A percentile compares a stretch with the other conserved stretches of the same genome.
Conservation (phyloP, 805 yeast genomes). For the Saccharomycopsis fodiens region DNA sequence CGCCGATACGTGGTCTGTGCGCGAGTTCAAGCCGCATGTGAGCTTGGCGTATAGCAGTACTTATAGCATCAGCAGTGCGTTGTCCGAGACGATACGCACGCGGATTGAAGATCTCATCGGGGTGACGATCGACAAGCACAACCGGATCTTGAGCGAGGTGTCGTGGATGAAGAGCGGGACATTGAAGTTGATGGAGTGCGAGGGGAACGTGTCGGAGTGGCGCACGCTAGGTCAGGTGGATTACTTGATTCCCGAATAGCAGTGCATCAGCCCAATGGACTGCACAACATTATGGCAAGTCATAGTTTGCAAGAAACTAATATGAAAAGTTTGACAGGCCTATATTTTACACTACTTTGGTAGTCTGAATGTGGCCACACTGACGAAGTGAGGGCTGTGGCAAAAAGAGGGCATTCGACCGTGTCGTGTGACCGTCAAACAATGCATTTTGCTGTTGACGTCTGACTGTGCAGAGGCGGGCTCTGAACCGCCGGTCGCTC, state of each 20-base stretch:
- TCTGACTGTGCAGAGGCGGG: too few species aligned
- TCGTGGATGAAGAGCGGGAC: conserved; percentile 18
- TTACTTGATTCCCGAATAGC: background rate
- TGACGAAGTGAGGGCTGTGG: too few species aligned
- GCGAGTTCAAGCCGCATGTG: conserved; percentile 64
- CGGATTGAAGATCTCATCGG: conserved; percentile 61
- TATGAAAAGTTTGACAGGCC: too few species aligned
- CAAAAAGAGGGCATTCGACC: too few species aligned
- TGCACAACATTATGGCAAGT: too few species aligned
- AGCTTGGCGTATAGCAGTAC: conserved; percentile 61
- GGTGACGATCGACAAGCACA: conserved; percentile 31
- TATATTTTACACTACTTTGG: too few species aligned
- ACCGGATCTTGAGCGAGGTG: conserved; percentile 13
- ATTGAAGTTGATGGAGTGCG: conserved; percentile 20
- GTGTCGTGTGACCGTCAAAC: too few species aligned
- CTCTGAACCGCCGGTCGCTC: too few species aligned
- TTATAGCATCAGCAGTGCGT: conserved; percentile 52
- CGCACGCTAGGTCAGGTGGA: conserved; percentile 20
- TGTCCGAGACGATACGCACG: conserved; percentile 53
- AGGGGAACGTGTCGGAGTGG: conserved; percentile 21
- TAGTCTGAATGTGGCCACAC: too few species aligned
- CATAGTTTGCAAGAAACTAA: too few species aligned
- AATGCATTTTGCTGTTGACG: too few species aligned
- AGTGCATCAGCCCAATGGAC: too few species aligned
- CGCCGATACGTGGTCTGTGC: conserved; percentile 49